These are phyloP conservation scores for Diplocarpon rosae DNA, from an alignment of 2,329 filamentous ascomycete species.

Conservation along the genomic window DNA sequence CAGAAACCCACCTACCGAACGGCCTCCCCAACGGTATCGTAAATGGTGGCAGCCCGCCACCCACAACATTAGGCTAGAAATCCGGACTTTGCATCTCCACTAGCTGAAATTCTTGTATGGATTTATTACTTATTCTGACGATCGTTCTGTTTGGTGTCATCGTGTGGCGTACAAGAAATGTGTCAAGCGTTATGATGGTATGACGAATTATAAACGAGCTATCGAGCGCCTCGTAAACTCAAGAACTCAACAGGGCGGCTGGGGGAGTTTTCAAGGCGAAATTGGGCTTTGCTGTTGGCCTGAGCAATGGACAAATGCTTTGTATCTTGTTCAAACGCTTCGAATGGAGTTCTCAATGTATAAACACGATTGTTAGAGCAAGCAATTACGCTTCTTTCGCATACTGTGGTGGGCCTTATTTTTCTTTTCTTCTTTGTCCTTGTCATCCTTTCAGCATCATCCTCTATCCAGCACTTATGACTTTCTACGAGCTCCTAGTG, in stretches of 20 bases:
- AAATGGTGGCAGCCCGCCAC: not conserved
- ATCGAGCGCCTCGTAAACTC: not conserved
- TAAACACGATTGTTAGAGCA: not conserved
- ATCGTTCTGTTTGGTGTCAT: not conserved
- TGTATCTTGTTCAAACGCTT: not conserved
- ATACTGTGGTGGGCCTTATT: too few species aligned
- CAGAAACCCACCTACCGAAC: conserved; percentile 3
- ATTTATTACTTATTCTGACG: not conserved
- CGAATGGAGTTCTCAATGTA: not conserved
- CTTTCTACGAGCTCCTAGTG: too few species aligned
- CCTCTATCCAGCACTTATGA: too few species aligned
- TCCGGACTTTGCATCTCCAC: not conserved
- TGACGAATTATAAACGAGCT: not conserved
- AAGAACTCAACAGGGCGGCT: not conserved
- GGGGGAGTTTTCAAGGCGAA: not conserved
- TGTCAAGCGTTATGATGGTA: not conserved
- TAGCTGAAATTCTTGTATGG: not conserved
- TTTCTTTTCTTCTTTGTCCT: too few species aligned
- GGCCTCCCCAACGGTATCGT: conserved; percentile 8
- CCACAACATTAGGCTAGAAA: conserved; percentile 1
- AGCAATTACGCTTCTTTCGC: not conserved
- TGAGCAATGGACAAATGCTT: not conserved
- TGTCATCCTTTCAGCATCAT: too few species aligned
- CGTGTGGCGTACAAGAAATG: not conserved
- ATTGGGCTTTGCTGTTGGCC: not conserved